Evolutionary conservation across 495 filamentous ascomycete genomes (phyloP).

Genomic region (Hypoxylon crocopeplum): DNA sequence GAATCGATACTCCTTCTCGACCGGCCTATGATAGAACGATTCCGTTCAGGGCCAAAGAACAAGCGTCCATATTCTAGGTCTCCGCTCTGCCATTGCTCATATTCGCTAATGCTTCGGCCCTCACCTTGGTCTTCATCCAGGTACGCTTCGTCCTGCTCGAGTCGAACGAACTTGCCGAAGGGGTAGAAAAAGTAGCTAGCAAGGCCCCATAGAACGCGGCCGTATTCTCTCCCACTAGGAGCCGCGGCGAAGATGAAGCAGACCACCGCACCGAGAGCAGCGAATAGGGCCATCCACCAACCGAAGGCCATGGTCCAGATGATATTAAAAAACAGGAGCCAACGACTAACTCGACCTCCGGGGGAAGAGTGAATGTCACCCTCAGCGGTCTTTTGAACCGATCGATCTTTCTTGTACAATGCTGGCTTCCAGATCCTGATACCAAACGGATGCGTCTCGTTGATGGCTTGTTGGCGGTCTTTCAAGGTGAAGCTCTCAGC

Average conservation of each 20-base stretch:
- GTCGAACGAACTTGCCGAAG: constrained; percentile 92
- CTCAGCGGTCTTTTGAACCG: constrained; percentile 94
- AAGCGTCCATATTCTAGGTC: constrained; percentile 94
- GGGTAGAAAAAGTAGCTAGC: constrained; percentile 91
- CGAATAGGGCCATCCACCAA: constrained; percentile 92
- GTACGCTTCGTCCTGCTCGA: constrained; percentile 93
- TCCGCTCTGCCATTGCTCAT: constrained; percentile 98
- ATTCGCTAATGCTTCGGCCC: constrained; percentile 98
- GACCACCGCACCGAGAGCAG: constrained; percentile 71
- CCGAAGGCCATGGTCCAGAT: constrained; percentile 93
- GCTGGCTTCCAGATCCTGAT: constrained; percentile 99
- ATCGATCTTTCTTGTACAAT: constrained; percentile 95
- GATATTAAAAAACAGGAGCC: constrained; percentile 85
- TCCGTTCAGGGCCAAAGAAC: constrained; percentile 87
- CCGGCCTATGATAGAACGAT: constrained; percentile 85
- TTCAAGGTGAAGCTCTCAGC: constrained; percentile 86
- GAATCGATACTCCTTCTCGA: constrained; percentile 90
- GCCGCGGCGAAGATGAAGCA: constrained; percentile 83
- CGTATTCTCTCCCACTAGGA: constrained; percentile 84
- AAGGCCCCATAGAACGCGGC: constrained; percentile 81
- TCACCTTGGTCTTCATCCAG: constrained; percentile 97
- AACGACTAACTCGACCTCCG: constrained; percentile 81
- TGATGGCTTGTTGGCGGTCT: constrained; percentile 97
- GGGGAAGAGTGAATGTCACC: constrained; percentile 97
- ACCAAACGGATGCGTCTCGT: constrained; percentile 97